Base-by-base conservation (phyloP, 2,329 filamentous ascomycete species). In the Nemania bipapillata region DNA sequence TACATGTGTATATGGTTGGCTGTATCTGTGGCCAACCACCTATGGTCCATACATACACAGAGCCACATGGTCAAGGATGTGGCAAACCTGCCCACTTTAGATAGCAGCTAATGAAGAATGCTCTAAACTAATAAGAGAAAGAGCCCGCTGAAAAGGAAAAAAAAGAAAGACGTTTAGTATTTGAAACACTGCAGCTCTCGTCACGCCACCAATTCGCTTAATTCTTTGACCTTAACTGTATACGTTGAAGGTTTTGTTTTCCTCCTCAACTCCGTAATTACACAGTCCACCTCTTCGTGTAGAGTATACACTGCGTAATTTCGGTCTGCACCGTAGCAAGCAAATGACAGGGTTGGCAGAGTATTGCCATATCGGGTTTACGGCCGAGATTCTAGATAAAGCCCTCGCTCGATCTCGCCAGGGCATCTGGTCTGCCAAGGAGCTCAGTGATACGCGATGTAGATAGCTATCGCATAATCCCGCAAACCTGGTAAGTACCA, bases 401-500 rank as follows among this genome's bases (percentile, higher is more conserved):
- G 47, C 22, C 24, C 5, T 45, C 40, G 8, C 3, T 17, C 37
- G 32, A 35, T 40, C 37, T 40, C 37, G 15, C 7, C 37, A 40
- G 15, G 40, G 40, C 17, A 20, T 45, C 30, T 32, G 30, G 30
- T 32, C 9, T 9, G 30, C 30, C 30, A 32, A 32, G 30, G 8
- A 17, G n/a, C 40, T 40, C 37, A 2, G 17, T 20, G 40, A 45
- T 45, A 45, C 40, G 15, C 40, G 3, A 17, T 17, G 17, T 45
- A 45, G 15, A 45, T 45, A 45, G 15, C n/a, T 45, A 45, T 45
- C 40, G 40, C 40, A 45, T 28, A 50, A 50, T 50, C 47, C 47
- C 47, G 47, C 47, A 50, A 12, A 17, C 22, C 24, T 24, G 28
- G 26, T 32, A 54, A 54, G 50, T 54, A 54, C 50, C 50, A 54